Evolutionary conservation across 2,329 filamentous ascomycete species (phyloP).

Genomic region (Curvularia sp.): DNA sequence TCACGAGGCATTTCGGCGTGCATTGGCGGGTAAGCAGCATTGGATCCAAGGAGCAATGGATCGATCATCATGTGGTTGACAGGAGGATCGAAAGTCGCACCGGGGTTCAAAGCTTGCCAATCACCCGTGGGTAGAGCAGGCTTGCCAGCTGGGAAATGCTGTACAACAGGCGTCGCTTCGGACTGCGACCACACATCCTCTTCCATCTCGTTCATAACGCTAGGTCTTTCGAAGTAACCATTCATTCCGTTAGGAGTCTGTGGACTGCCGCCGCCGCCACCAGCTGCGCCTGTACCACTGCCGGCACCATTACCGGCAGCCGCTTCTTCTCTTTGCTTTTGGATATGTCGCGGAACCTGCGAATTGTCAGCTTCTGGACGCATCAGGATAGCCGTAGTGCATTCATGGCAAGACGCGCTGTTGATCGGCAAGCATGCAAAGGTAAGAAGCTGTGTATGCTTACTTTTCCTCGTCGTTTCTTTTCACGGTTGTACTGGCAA

Average conservation of each 20-base stretch:
- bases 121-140: constrained; percentile 34
- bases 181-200: constrained; percentile 49
- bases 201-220: constrained; percentile 44
- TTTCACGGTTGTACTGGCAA: constrained; percentile 89
- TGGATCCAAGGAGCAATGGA: constrained; percentile 43
- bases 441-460: constrained; percentile 52
- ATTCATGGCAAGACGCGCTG: background rate
- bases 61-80: constrained; percentile 50
- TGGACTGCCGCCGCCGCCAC: constrained; percentile 24
- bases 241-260: constrained; percentile 39
- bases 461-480: constrained; percentile 93
- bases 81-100: constrained; percentile 38
- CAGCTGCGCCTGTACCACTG: constrained; percentile 19
- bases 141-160: constrained; percentile 42
- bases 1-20: constrained; percentile 44
- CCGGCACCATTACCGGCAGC: constrained; percentile 23
- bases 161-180: constrained; percentile 44
- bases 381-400: background rate
- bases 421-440: background rate
- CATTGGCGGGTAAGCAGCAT: constrained; percentile 39
- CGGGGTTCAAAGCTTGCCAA: constrained; percentile 42
- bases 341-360: constrained; percentile 48
- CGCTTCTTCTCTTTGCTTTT: constrained; percentile 48
- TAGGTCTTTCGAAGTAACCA: constrained; percentile 37
- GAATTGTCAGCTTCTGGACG: constrained; percentile 18